Conservation (phyloP, 78 protist genomes). For the Planoprotostelium fungivorum region DNA sequence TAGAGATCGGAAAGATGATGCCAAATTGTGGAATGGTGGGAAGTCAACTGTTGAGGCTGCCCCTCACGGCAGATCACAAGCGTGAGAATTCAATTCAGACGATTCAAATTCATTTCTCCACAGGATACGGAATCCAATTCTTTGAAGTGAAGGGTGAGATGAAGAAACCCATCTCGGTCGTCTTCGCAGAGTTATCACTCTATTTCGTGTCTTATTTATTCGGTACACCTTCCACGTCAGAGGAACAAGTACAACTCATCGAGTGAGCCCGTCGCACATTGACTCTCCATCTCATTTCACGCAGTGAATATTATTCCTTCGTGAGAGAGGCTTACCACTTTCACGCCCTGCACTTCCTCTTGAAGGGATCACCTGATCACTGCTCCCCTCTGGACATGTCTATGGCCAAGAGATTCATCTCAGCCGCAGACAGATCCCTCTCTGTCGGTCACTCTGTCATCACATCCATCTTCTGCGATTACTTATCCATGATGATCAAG, state of each 20-base stretch:
- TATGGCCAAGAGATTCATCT: neutral
- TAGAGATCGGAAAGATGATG: neutral
- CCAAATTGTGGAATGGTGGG: neutral
- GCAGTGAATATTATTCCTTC: neutral
- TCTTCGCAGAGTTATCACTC: neutral
- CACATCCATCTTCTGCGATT: neutral
- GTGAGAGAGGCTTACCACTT: neutral
- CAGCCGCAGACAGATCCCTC: neutral
- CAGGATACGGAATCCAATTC: neutral
- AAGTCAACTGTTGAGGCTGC: neutral
- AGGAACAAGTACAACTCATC: neutral
- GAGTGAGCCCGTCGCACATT: neutral
- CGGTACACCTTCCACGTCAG: neutral
- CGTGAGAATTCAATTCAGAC: neutral
- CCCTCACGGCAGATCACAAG: neutral
- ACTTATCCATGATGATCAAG: neutral
- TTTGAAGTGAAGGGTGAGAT: neutral
- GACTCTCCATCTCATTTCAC: neutral
- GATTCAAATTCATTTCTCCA: neutral
- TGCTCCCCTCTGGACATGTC: neutral
- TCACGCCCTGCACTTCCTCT: neutral
- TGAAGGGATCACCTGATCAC: neutral
- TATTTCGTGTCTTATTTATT: neutral
- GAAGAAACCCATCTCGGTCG: neutral
- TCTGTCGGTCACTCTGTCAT: neutral